Percentiles rank a stretch among this genome's conserved stretches.
Evolutionary conservation across 2,329 filamentous ascomycete genomes (phyloP).

Genomic region (Colletotrichum costaricense): DNA sequence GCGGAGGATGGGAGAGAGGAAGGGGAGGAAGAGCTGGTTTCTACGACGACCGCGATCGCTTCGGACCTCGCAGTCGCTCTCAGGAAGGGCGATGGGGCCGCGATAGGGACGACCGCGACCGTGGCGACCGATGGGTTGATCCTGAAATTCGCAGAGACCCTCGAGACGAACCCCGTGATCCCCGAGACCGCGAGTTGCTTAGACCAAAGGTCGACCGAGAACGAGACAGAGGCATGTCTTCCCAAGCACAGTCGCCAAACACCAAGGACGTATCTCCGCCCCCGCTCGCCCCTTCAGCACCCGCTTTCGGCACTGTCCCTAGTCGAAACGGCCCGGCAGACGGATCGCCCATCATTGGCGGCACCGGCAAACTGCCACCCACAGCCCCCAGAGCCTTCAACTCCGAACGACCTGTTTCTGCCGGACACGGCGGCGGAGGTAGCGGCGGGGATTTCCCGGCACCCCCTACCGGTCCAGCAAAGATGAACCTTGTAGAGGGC

Average conservation of each 20-base stretch:
- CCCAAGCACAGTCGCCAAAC: slow-evolving; percentile 59
- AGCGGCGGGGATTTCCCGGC: slow-evolving; percentile 46
- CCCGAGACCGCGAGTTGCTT: slow-evolving; percentile 56
- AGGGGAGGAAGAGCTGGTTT: slow-evolving; percentile 60
- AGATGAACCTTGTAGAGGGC: slow-evolving; percentile 54
- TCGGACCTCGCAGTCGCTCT: slow-evolving; percentile 72
- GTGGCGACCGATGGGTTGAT: slow-evolving; percentile 55
- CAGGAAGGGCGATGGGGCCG: slow-evolving; percentile 71
- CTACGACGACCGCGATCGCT: slow-evolving; percentile 67
- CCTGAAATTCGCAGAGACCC: slow-evolving; percentile 54
- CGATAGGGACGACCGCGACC: slow-evolving; percentile 67
- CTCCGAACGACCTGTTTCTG: slow-evolving; percentile 60
- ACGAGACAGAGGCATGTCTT: slow-evolving; percentile 46
- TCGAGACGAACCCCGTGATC: slow-evolving; percentile 59
- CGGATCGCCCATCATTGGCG: slow-evolving; percentile 42
- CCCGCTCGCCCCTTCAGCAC: slow-evolving; percentile 67
- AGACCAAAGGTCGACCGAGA: slow-evolving; percentile 63
- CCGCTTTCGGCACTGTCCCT: slow-evolving; percentile 67
- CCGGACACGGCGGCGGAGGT: slow-evolving; percentile 49
- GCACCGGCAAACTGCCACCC: slow-evolving; percentile 61
- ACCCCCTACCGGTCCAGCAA: slow-evolving; percentile 56
- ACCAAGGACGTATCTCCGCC: slow-evolving; percentile 67
- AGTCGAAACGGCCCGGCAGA: slow-evolving; percentile 54
- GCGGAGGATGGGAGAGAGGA: slow-evolving; percentile 65
- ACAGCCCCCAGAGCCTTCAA: slow-evolving; percentile 63